A percentile compares a stretch with the other conserved stretches of the same genome.
These are phyloP conservation scores for Xanthoceras sorbifolium DNA, from an alignment of 345 rosid species.

Conservation along the genomic window DNA sequence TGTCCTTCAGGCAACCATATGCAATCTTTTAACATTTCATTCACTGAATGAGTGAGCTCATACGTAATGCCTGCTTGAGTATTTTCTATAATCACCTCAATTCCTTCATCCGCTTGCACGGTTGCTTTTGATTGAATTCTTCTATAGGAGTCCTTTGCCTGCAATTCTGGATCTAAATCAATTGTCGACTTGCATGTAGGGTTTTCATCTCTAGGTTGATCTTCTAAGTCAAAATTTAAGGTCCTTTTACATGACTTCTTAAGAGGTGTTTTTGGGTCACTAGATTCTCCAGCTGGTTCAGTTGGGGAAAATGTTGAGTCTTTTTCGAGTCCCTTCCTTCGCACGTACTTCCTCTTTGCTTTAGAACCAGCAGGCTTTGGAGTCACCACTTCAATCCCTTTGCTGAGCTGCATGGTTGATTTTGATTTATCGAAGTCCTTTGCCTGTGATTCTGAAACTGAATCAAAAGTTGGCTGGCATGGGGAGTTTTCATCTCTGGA, in stretches of 20 bases:
- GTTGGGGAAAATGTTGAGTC: conserved; percentile 28
- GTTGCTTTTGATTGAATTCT: conserved; percentile 29
- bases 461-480: conserved; percentile 10
- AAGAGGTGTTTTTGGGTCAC: conserved; percentile 25
- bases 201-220: conserved; percentile 19
- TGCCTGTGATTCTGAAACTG: conserved; percentile 24
- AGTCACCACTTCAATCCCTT: conserved; percentile 16
- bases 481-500: conserved; percentile 20
- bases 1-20: conserved; percentile 29
- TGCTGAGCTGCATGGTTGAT: conserved; percentile 19
- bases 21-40: conserved; percentile 31
- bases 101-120: conserved; percentile 23
- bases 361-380: conserved; percentile 33
- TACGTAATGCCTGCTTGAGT: conserved; percentile 30
- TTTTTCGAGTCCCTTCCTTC: conserved; percentile 36
- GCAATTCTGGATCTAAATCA: conserved; percentile 25
- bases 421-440: conserved; percentile 25
- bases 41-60: conserved; percentile 23
- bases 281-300: conserved; percentile 36
- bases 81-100: conserved; percentile 39
- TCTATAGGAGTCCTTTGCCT: conserved; percentile 17
- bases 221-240: conserved; percentile 49
- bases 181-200: conserved; percentile 19
- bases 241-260: conserved; percentile 56
- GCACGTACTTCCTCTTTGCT: conserved; percentile 54